Percentiles rank a stretch among this genome's conserved stretches.
phyloP scores from a whole-genome alignment of 345 rosid species.

The Eucalyptus pauciflora region DNA sequence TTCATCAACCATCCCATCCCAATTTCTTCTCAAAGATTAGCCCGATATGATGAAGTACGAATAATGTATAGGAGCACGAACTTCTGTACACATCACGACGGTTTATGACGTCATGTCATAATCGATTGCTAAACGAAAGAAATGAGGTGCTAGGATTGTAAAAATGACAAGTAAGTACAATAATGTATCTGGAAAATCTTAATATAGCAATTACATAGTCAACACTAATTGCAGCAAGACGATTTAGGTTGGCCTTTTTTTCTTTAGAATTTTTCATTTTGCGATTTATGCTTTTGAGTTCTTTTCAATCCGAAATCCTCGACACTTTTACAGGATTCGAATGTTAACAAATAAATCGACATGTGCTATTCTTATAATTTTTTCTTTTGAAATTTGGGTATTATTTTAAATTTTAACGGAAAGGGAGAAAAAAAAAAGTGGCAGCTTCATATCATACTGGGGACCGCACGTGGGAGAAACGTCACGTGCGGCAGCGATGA shows the following conservation, averaged over 20 bases:
- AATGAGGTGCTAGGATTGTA: rapidly evolving
- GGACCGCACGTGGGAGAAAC: neutral
- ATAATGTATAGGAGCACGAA: rapidly evolving
- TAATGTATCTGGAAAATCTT: too few species aligned
- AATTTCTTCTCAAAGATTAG: neutral
- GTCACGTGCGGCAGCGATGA: neutral
- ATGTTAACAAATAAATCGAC: neutral
- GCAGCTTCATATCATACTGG: neutral
- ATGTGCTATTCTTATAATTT: neutral
- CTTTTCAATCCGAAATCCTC: rapidly evolving
- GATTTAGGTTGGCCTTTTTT: rapidly evolving
- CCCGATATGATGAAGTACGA: rapidly evolving
- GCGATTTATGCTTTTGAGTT: neutral
- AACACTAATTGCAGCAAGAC: neutral
- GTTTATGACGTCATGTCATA: rapidly evolving
- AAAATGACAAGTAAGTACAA: too few species aligned
- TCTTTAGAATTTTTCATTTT: too few species aligned
- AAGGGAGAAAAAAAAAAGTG: neutral
- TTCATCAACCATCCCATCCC: neutral
- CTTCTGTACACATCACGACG: rapidly evolving
- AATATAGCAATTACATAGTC: rapidly evolving
- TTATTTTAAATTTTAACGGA: neutral
- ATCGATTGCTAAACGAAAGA: too few species aligned
- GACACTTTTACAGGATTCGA: neutral
- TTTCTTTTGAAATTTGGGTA: neutral